A percentile compares a stretch with the other conserved stretches of the same genome.
These are phyloP conservation scores for Epichloe sibirici DNA, from an alignment of 2,329 filamentous ascomycete species.

Conservation along the genomic window DNA sequence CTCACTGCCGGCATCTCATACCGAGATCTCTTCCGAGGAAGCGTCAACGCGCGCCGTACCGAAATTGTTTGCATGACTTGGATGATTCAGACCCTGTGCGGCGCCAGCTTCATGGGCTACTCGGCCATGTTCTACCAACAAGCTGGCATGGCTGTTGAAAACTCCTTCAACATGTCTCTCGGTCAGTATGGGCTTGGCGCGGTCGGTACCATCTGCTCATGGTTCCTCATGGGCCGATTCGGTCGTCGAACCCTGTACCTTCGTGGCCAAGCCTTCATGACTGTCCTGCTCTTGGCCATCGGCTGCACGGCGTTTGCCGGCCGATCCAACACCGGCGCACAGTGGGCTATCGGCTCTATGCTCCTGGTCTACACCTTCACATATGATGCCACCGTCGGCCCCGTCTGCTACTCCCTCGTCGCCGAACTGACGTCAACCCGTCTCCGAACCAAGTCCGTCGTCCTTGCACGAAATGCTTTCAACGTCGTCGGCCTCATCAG, in stretches of 20 bases:
- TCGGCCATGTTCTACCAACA: conserved; percentile 40
- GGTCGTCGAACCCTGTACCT: conserved; percentile 35
- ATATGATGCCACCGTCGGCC: conserved; percentile 27
- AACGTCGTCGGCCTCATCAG: conserved; percentile 35
- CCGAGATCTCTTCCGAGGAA: conserved; percentile 33
- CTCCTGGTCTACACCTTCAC: conserved; percentile 31
- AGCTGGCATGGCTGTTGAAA: conserved; percentile 26
- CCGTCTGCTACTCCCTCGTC: conserved; percentile 80
- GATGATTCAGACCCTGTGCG: conserved; percentile 28
- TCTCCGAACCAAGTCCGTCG: conserved; percentile 33
- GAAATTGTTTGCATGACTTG: conserved; percentile 33
- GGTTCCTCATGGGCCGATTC: conserved; percentile 30
- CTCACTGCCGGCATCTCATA: conserved; percentile 29
- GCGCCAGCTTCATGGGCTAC: conserved; percentile 40
- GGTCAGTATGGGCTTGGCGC: conserved; percentile 31
- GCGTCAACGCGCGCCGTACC: conserved; percentile 30
- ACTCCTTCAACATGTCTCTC: conserved; percentile 28
- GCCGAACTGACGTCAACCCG: conserved; percentile 35
- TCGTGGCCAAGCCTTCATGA: conserved; percentile 36
- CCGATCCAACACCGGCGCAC: conserved; percentile 31
- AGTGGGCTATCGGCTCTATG: conserved; percentile 35
- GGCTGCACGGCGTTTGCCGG: conserved; percentile 43
- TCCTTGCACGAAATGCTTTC: conserved; percentile 33
- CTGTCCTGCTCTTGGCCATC: conserved; percentile 27
- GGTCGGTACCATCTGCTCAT: conserved; percentile 32